Evolutionary conservation across 805 yeast genomes (phyloP).

Genomic region (Nakazawaea anatomiae): DNA sequence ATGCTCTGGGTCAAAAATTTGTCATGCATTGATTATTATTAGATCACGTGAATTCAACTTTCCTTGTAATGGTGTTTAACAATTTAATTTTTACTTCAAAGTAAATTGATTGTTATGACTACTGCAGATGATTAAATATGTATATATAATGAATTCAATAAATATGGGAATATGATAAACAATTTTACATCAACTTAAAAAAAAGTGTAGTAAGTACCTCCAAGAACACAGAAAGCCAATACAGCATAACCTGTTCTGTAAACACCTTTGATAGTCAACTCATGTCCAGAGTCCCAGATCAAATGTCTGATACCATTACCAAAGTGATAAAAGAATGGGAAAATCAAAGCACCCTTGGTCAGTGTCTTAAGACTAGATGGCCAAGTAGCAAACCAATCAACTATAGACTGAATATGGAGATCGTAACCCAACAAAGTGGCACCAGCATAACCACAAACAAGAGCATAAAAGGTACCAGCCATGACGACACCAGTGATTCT

Average conservation of each 20-base stretch:
- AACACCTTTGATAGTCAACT: slow-evolving; percentile 79
- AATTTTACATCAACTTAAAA: slow-evolving; percentile 15
- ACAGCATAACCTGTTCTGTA: slow-evolving; percentile 88
- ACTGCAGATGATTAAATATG: too few species aligned
- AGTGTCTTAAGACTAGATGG: slow-evolving; percentile 58
- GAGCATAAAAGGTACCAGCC: slow-evolving; percentile 72
- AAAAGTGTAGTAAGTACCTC: slow-evolving; percentile 55
- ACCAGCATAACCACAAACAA: slow-evolving; percentile 71
- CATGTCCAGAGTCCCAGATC: slow-evolving; percentile 85
- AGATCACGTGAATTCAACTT: too few species aligned
- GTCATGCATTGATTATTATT: too few species aligned
- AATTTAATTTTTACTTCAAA: too few species aligned
- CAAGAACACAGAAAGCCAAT: slow-evolving; percentile 52
- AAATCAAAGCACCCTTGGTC: slow-evolving; percentile 65
- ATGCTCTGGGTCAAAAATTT: too few species aligned
- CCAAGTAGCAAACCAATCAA: slow-evolving; percentile 51
- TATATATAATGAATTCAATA: too few species aligned
- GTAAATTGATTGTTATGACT: too few species aligned
- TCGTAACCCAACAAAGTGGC: slow-evolving; percentile 57
- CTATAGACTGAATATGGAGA: slow-evolving; percentile 47
- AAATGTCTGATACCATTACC: slow-evolving; percentile 90
- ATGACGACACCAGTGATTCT: slow-evolving; percentile 84
- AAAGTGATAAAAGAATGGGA: slow-evolving; percentile 83
- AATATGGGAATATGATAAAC: neutral
- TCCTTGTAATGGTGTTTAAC: too few species aligned